phyloP scores from a whole-genome alignment of 1,284 basidiomycete species.

The Heterobasidion occidentale region DNA sequence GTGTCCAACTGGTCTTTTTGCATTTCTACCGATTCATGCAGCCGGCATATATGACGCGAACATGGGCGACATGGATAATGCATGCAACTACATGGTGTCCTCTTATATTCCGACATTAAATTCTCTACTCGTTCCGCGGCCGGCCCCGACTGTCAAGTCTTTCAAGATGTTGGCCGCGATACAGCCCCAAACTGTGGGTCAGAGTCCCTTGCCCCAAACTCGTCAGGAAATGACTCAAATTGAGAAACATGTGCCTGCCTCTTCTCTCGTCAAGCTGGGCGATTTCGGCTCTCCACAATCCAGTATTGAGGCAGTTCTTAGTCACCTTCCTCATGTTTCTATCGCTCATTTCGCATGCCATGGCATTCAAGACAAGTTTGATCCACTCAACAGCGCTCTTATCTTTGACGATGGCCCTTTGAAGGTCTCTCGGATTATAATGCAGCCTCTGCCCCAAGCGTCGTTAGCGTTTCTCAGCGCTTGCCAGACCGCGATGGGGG shows the following conservation, averaged over 20 bases:
- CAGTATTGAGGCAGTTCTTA: not conserved
- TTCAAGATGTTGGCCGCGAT: slow-evolving; percentile 1
- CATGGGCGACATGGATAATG: not conserved
- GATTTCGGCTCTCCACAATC: not conserved
- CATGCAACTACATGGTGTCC: slow-evolving; percentile 12
- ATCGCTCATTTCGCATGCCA: slow-evolving; percentile 3
- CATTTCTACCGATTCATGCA: slow-evolving; percentile 9
- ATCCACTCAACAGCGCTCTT: slow-evolving; percentile 1
- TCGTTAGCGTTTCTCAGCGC: slow-evolving; percentile 1
- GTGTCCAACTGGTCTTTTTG: slow-evolving; percentile 7
- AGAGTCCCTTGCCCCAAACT: not conserved
- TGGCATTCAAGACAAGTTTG: not conserved
- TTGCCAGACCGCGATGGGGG: slow-evolving; percentile 3
- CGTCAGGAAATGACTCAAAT: not conserved
- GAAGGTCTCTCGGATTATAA: not conserved
- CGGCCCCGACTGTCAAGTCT: not conserved
- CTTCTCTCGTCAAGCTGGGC: slow-evolving; percentile 7
- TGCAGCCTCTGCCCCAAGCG: not conserved
- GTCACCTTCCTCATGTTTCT: not conserved
- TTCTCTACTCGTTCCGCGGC: not conserved
- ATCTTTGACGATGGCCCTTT: not conserved
- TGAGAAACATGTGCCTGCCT: not conserved
- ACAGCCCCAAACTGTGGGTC: not conserved
- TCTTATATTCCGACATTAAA: slow-evolving; percentile 17
- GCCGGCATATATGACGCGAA: slow-evolving; percentile 9